Evolutionary conservation across 2,329 filamentous ascomycete species (phyloP).

Genomic region (Aspergillus latus): DNA sequence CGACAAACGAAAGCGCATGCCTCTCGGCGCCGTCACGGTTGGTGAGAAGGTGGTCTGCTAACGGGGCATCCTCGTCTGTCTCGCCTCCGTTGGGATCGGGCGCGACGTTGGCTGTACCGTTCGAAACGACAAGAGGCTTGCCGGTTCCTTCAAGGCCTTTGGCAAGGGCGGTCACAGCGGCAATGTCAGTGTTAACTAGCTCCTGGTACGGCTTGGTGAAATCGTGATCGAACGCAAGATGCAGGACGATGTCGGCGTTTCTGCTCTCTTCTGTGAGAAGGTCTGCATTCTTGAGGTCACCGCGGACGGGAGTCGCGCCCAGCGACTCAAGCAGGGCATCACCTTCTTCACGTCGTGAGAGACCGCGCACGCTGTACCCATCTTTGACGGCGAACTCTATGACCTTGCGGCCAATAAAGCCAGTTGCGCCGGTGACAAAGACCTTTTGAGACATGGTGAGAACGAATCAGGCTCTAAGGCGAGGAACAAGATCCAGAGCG

Average conservation of each 20-base stretch:
- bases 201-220: slow-evolving; percentile 36
- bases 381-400: slow-evolving; percentile 39
- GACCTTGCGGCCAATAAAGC: slow-evolving; percentile 45
- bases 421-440: slow-evolving; percentile 48
- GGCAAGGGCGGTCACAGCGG: slow-evolving; percentile 40
- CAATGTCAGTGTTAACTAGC: slow-evolving; percentile 31
- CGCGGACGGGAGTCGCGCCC: slow-evolving; percentile 37
- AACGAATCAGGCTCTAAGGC: too few relatives aligned
- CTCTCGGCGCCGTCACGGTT: slow-evolving; percentile 27
- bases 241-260: slow-evolving; percentile 40
- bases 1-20: slow-evolving; percentile 19
- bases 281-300: slow-evolving; percentile 38
- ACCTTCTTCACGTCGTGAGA: slow-evolving; percentile 38
- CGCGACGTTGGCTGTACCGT: slow-evolving; percentile 35
- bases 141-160: slow-evolving; percentile 32
- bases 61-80: slow-evolving; percentile 24
- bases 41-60: slow-evolving; percentile 18
- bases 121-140: slow-evolving; percentile 39
- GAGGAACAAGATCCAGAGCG: neutral
- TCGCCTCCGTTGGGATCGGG: slow-evolving; percentile 32
- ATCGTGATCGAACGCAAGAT: slow-evolving; percentile 47
- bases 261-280: slow-evolving; percentile 34
- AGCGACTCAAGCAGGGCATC: slow-evolving; percentile 30
- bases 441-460: slow-evolving; percentile 18
- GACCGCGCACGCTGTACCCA: slow-evolving; percentile 45